Percentiles rank a stretch among this genome's conserved stretches.
Conservation (phyloP, 805 yeast species). For the Metschnikowia picachoensis region DNA sequence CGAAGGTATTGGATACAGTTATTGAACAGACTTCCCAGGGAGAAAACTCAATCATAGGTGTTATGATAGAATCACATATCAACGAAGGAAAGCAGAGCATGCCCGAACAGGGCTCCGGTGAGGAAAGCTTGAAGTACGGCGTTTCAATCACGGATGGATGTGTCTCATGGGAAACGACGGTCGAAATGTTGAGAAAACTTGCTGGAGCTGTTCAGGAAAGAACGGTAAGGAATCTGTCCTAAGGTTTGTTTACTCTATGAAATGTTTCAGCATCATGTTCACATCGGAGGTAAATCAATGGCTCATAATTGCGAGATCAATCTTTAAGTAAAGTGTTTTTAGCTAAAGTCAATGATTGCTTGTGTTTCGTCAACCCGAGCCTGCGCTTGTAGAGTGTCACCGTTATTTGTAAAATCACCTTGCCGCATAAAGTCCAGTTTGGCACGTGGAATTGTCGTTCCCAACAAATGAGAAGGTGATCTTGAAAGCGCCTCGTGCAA, state of each 20-base stretch:
- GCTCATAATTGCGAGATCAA: too few species aligned
- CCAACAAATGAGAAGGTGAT: too few species aligned
- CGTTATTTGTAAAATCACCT: too few species aligned
- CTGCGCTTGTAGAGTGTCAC: too few species aligned
- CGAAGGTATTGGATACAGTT: slow-evolving; percentile 74
- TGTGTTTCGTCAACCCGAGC: too few species aligned
- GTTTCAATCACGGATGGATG: slow-evolving; percentile 98
- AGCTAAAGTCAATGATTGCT: too few species aligned
- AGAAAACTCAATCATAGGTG: slow-evolving; percentile 75
- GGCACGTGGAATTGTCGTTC: too few species aligned
- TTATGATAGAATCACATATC: slow-evolving; percentile 94
- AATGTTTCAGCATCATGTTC: too few species aligned
- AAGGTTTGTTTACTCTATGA: neutral
- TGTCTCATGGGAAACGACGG: slow-evolving; percentile 87
- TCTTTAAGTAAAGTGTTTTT: too few species aligned
- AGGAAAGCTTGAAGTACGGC: slow-evolving; percentile 75
- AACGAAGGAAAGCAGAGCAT: slow-evolving; percentile 85
- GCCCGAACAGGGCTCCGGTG: slow-evolving; percentile 66
- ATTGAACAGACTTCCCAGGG: slow-evolving; percentile 79
- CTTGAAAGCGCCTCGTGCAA: too few species aligned
- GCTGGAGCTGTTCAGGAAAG: slow-evolving; percentile 79
- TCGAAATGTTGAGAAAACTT: slow-evolving; percentile 59
- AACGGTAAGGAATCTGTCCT: slow-evolving; percentile 16
- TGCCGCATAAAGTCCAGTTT: too few species aligned
- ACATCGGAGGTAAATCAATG: too few species aligned